Conservation (phyloP, 768 basidiomycete genomes). For the Baorangia bicolor region DNA sequence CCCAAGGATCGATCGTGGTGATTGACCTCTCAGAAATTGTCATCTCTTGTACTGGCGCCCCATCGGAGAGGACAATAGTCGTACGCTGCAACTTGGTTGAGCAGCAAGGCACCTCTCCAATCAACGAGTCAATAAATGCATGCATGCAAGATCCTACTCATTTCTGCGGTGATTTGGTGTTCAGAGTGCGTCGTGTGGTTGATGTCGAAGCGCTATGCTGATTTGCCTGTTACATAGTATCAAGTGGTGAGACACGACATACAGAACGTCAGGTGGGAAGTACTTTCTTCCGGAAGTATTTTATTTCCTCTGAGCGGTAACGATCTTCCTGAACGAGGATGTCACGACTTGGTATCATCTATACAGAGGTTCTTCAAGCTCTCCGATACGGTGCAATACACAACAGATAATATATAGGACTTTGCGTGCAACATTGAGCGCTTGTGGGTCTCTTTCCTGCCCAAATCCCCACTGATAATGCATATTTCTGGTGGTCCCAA, state of each 20-base stretch:
- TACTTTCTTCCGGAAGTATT: not conserved
- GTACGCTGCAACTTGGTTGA: not conserved
- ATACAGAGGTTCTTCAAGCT: not conserved
- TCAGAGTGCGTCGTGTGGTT: not conserved
- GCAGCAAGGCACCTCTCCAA: not conserved
- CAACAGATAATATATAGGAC: too few relatives aligned
- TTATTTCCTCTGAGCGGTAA: not conserved
- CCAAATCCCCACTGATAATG: too few relatives aligned
- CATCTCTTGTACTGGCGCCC: not conserved
- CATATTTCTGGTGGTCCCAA: too few relatives aligned
- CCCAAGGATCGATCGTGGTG: constrained; percentile 2
- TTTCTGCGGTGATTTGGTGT: not conserved
- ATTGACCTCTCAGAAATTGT: not conserved
- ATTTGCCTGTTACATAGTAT: not conserved
- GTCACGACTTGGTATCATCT: not conserved
- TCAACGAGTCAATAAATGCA: not conserved
- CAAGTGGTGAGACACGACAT: not conserved
- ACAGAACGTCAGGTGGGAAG: not conserved
- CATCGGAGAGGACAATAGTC: not conserved
- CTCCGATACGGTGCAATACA: too few relatives aligned
- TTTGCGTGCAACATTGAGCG: too few relatives aligned
- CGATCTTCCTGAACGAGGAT: not conserved
- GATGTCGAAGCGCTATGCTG: not conserved
- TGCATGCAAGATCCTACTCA: not conserved
- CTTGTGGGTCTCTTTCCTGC: too few relatives aligned